Conservation (phyloP, 495 filamentous ascomycete genomes). For the Daldinia caldariorum region DNA sequence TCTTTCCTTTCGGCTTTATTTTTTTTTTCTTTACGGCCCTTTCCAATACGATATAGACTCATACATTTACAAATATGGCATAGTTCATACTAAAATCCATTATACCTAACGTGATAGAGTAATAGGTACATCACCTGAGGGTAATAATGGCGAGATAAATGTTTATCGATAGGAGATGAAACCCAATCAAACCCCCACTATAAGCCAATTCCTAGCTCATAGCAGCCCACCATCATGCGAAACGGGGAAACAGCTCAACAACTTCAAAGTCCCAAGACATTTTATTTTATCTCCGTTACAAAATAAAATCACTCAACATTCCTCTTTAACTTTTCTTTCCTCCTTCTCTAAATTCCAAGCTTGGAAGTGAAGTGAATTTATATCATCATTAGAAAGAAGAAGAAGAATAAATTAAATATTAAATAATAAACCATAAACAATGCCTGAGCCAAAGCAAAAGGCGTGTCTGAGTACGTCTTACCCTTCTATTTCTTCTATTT, state of each 20-base stretch:
- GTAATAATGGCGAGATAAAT: not conserved
- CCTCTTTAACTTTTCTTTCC: constrained; percentile 34
- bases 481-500: constrained; percentile 25
- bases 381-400: not conserved
- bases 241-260: constrained; percentile 41
- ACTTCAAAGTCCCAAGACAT: constrained; percentile 30
- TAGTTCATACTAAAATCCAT: not conserved
- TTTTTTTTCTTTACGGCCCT: not conserved
- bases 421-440: constrained; percentile 49
- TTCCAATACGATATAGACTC: not conserved
- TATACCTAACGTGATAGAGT: not conserved
- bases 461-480: constrained; percentile 82
- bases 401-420: not conserved
- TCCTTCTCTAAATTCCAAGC: constrained; percentile 30
- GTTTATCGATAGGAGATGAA: constrained; percentile 28
- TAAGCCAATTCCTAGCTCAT: constrained; percentile 28
- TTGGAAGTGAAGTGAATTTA: constrained; percentile 31
- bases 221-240: constrained; percentile 43
- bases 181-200: constrained; percentile 42
- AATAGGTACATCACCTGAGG: not conserved
- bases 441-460: constrained; percentile 88
- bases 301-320: constrained; percentile 42
- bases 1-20: not conserved
- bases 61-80: not conserved
- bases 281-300: constrained; percentile 11